These are phyloP conservation scores for Vaccinium macrocarpon DNA, from an alignment of 148 eudicot genomes.

Conservation along the genomic window DNA sequence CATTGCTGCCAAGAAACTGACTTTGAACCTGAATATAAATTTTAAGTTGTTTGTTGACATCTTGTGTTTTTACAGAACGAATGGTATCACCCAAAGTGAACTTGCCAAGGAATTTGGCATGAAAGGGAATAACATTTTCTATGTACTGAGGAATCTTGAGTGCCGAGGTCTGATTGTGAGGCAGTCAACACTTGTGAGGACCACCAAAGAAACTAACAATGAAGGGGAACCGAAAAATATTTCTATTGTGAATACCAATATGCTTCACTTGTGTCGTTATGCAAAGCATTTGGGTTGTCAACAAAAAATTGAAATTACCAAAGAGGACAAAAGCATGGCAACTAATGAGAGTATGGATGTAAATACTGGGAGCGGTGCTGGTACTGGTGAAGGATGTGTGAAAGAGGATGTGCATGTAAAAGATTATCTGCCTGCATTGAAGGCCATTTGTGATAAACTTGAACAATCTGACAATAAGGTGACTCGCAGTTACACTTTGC, in stretches of 20 bases:
- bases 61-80: slow-evolving; percentile 41
- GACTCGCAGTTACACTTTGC: slow-evolving; percentile 13
- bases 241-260: slow-evolving; percentile 66
- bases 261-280: slow-evolving; percentile 80
- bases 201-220: slow-evolving; percentile 44
- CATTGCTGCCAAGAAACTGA: not conserved
- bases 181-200: slow-evolving; percentile 74
- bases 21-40: not conserved
- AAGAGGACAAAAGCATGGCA: slow-evolving; percentile 41
- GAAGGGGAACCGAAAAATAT: slow-evolving; percentile 44
- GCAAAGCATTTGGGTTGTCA: slow-evolving; percentile 79
- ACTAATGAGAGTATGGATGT: slow-evolving; percentile 37
- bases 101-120: slow-evolving; percentile 71
- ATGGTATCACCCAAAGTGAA: slow-evolving; percentile 79
- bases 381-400: slow-evolving; percentile 34
- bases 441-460: slow-evolving; percentile 85
- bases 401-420: slow-evolving; percentile 70
- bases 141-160: slow-evolving; percentile 71
- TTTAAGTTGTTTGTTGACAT: slow-evolving; percentile 14
- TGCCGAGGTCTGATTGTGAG: slow-evolving; percentile 78
- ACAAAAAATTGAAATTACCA: slow-evolving; percentile 83
- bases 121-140: slow-evolving; percentile 66
- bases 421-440: slow-evolving; percentile 73
- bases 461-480: slow-evolving; percentile 88
- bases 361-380: slow-evolving; percentile 34